Base-by-base conservation (phyloP, 2,329 filamentous ascomycete species). In the Penicillium sp. region DNA sequence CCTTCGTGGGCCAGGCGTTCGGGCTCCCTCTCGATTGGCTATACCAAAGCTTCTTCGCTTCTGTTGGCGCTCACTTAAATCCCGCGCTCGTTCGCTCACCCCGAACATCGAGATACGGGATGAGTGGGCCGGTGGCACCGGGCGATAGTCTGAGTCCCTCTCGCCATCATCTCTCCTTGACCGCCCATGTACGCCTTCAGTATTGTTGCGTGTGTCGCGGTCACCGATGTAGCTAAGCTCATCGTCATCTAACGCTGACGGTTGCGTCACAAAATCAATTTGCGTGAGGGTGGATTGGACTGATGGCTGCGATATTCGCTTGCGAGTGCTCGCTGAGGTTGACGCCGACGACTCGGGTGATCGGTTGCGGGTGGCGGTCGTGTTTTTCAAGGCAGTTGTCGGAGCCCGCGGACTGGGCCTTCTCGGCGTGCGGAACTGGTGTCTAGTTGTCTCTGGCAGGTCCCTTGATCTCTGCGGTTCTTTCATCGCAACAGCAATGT, bases 251-350 rank as follows among this genome's bases (percentile, higher is more conserved):
- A 22, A 36, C 34, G 54, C 52, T 50, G 53, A 44, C 41, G 54
- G 33, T 46, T 57, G 62, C 2, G 63, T 63, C 38, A 71, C 68
- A 42, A 67, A 73, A 31, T 68, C 69, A 41, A 74, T 70, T 49
- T 74, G 71, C 1, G 71, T 74, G 13, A 74, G 62, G 0, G 71
- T 74, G 2, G 68, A 64, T 39, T 74, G 71, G 12, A 61, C 64
- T 7, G 44, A 54, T 13, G 54, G 40, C 4, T 61, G 18, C 4
- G 57, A 53, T 13, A 14, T 52, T 37, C 54, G 56, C 40, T 60
- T 65, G 30, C 43, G 50, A 5, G 52, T 54, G 37, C 50, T 61
- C n/a, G 52, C 46, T 8, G 56, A 50, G 13, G 56, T 58, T 27
- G 43, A 46, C 13, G 56, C 58, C 28, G 43, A 46, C 6, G 60